phyloP scores from a whole-genome alignment of 495 filamentous ascomycete genomes.

The Terfezia claveryi region DNA sequence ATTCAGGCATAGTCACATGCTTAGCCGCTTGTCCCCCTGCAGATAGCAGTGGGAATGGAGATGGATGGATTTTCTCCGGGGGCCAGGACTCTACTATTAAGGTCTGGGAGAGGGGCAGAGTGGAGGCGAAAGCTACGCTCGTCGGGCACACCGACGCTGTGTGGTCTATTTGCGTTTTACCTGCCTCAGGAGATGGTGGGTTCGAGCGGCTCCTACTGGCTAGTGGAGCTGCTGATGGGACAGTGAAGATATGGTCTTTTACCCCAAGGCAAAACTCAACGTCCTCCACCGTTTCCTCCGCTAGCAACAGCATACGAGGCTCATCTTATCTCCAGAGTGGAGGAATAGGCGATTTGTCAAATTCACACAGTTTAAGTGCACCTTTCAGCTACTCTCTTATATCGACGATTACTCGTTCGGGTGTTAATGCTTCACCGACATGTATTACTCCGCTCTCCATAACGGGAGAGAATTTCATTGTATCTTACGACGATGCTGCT shows the following conservation, averaged over 20 bases:
- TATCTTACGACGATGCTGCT: constrained; percentile 72
- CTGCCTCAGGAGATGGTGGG: constrained; percentile 41
- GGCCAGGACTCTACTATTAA: constrained; percentile 82
- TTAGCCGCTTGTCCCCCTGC: constrained; percentile 68
- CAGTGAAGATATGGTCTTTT: constrained; percentile 81
- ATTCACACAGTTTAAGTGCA: constrained; percentile 8
- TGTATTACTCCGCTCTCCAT: constrained; percentile 73
- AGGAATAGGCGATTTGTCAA: background rate
- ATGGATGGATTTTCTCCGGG: constrained; percentile 96
- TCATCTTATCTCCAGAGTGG: background rate
- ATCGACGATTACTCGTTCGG: constrained; percentile 54
- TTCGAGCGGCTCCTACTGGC: constrained; percentile 73
- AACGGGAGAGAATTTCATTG: constrained; percentile 79
- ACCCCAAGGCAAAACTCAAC: constrained; percentile 42
- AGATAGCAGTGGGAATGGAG: constrained; percentile 32
- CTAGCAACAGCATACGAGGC: background rate
- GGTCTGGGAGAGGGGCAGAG: constrained; percentile 81
- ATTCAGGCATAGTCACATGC: constrained; percentile 69
- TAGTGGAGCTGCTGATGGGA: constrained; percentile 78
- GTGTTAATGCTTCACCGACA: constrained; percentile 54
- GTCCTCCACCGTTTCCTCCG: background rate
- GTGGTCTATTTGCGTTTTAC: constrained; percentile 85
- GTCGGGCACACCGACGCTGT: constrained; percentile 89
- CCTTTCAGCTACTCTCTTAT: constrained; percentile 44
- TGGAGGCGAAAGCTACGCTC: constrained; percentile 87